phyloP scores from a whole-genome alignment of 305 asterid genomes.

The Rubia balearica region DNA sequence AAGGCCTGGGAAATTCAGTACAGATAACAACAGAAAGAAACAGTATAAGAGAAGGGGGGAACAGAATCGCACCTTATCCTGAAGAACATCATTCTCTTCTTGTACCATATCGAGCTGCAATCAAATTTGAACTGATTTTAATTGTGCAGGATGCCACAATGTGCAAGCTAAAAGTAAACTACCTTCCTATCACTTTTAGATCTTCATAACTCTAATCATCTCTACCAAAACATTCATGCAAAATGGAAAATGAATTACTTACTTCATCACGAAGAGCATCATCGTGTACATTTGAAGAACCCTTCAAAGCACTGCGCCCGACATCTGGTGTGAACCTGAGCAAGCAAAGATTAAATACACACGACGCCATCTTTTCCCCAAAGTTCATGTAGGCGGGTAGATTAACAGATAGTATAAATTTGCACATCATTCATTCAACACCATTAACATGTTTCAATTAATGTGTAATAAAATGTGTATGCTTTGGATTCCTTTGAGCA shows the following conservation, averaged over 20 bases:
- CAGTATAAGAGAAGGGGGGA: constrained; percentile 12
- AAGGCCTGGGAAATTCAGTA: not conserved
- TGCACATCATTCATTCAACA: not conserved
- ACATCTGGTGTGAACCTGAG: constrained; percentile 61
- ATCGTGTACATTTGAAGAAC: constrained; percentile 64
- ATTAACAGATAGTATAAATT: not conserved
- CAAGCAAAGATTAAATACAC: not conserved
- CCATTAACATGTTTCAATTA: not conserved
- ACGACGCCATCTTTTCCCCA: not conserved
- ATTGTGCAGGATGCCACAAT: not conserved
- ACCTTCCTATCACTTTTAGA: not conserved
- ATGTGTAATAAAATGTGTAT: not conserved
- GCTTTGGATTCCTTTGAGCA: not conserved
- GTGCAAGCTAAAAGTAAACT: not conserved
- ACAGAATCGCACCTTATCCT: constrained; percentile 68
- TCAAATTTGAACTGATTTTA: constrained; percentile 21
- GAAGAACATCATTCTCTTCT: constrained; percentile 77
- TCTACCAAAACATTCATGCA: not conserved
- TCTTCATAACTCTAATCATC: not conserved
- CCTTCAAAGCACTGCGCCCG: constrained; percentile 51
- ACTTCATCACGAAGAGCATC: constrained; percentile 97
- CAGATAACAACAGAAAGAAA: not conserved
- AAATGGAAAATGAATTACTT: constrained; percentile 17
- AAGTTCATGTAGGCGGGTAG: not conserved
- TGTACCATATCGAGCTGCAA: constrained; percentile 98